Evolutionary conservation across 2,329 filamentous ascomycete species (phyloP).

Genomic region (Corniculantispora saksenae): DNA sequence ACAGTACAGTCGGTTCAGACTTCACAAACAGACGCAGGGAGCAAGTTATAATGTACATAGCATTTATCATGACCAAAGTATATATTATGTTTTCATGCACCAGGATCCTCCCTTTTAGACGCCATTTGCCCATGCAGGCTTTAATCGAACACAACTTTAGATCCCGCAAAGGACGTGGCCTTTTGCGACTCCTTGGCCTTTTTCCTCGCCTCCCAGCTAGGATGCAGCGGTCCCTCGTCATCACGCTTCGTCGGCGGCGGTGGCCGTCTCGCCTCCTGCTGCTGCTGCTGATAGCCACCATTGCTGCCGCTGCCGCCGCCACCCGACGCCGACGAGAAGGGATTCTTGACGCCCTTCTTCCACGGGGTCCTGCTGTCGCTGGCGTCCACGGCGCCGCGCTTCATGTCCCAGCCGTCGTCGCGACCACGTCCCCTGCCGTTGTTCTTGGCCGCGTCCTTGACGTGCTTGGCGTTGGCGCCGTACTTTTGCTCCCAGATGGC

Average conservation of each 20-base stretch:
- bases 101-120: no score
- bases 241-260: constrained; percentile 42
- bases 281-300: no score
- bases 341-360: constrained; percentile 52
- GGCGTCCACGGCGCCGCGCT: constrained; percentile 54
- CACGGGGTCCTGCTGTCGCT: constrained; percentile 47
- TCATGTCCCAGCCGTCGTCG: constrained; percentile 60
- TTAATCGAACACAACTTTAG: constrained; percentile 61
- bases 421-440: constrained; percentile 31
- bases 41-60: neutral
- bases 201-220: constrained; percentile 65
- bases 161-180: constrained; percentile 54
- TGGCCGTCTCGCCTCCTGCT: constrained; percentile 22
- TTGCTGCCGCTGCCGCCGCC: no score
- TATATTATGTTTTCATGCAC: no score
- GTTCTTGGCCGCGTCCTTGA: constrained; percentile 42
- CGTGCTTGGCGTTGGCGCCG: constrained; percentile 69
- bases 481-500: constrained; percentile 81
- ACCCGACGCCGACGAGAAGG: constrained; percentile 26
- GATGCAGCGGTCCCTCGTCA: constrained; percentile 59
- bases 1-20: neutral
- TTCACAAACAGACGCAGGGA: neutral
- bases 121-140: neutral
- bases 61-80: neutral
- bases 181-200: constrained; percentile 61